Conservation (phyloP, 2,329 filamentous ascomycete genomes). For the Nothophoma quercina region DNA sequence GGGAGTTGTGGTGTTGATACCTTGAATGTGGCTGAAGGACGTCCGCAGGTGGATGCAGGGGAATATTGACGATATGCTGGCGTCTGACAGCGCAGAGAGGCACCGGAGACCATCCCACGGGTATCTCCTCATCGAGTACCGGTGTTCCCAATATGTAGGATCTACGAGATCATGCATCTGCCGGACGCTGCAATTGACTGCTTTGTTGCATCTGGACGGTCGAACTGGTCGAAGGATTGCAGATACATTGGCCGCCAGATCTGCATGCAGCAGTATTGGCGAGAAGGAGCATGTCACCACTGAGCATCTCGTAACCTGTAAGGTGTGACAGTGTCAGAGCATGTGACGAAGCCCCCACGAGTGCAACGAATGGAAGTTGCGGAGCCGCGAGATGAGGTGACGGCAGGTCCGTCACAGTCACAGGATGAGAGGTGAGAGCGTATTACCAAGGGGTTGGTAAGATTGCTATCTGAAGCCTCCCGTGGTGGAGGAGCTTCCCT, state of each 20-base stretch:
- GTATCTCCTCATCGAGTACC: background rate
- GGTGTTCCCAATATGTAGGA: background rate
- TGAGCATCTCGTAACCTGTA: slow-evolving; percentile 18
- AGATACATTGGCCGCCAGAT: slow-evolving; percentile 20
- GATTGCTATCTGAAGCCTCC: slow-evolving; percentile 44
- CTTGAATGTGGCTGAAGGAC: slow-evolving; percentile 2
- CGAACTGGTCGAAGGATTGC: slow-evolving; percentile 1
- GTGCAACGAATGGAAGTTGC: slow-evolving; percentile 36
- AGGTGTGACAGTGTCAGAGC: slow-evolving; percentile 25
- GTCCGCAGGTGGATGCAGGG: slow-evolving; percentile 17
- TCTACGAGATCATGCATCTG: background rate
- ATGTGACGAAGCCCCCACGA: slow-evolving; percentile 41
- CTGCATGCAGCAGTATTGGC: slow-evolving; percentile 24
- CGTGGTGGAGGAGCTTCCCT: slow-evolving; percentile 44
- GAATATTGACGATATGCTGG: slow-evolving; percentile 31
- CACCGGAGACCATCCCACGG: slow-evolving; percentile 16
- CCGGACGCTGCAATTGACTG: slow-evolving; percentile 6
- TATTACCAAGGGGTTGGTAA: slow-evolving; percentile 46
- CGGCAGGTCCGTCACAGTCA: slow-evolving; percentile 36
- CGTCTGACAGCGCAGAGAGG: slow-evolving; percentile 22
- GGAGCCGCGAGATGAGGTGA: slow-evolving; percentile 34
- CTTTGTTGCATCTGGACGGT: slow-evolving; percentile 9
- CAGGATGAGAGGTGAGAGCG: slow-evolving; percentile 34
- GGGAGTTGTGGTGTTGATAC: slow-evolving; percentile 2
- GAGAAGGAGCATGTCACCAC: slow-evolving; percentile 26